Percentiles rank a stretch among this genome's conserved stretches.
Evolutionary conservation across 192 early-diverging fungal species (phyloP).

Genomic region (Coemansia sp.): DNA sequence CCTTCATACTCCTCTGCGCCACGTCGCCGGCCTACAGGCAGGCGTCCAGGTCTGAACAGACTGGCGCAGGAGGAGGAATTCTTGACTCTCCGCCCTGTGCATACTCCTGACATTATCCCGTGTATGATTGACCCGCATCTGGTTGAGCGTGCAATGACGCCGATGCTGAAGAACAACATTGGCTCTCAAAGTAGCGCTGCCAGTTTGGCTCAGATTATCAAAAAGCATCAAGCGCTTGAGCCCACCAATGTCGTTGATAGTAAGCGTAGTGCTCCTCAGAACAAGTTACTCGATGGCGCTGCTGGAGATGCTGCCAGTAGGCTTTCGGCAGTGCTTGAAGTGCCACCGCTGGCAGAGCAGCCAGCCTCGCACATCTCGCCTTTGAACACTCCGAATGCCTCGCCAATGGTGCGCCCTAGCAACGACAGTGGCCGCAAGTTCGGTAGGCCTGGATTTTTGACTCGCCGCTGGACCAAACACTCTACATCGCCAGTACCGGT

Average conservation of each 20-base stretch:
- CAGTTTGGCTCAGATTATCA: conserved; percentile 12
- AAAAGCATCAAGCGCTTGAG: background rate
- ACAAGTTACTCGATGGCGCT: background rate
- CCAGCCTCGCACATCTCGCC: conserved; percentile 33
- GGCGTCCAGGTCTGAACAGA: background rate
- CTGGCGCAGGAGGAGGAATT: conserved; percentile 32
- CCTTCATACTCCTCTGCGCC: background rate
- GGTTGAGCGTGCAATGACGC: conserved; percentile 55
- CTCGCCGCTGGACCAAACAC: conserved; percentile 16
- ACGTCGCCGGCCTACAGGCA: background rate
- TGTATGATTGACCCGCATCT: conserved; percentile 44
- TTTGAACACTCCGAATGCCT: conserved; percentile 26
- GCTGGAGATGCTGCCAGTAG: background rate
- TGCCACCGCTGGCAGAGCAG: background rate
- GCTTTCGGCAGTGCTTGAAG: background rate
- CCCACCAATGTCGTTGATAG: too few species aligned
- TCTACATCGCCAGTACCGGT: conserved; percentile 8
- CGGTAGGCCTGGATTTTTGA: conserved; percentile 17
- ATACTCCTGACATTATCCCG: conserved; percentile 50
- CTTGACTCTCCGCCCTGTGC: conserved; percentile 48
- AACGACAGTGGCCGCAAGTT: conserved; percentile 19
- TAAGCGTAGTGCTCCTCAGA: background rate
- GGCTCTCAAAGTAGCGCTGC: conserved; percentile 11
- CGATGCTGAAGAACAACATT: conserved; percentile 47
- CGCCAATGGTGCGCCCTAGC: conserved; percentile 2